Conservation (phyloP, 2,329 filamentous ascomycete genomes). For the Raffaelea deltoideospora region DNA sequence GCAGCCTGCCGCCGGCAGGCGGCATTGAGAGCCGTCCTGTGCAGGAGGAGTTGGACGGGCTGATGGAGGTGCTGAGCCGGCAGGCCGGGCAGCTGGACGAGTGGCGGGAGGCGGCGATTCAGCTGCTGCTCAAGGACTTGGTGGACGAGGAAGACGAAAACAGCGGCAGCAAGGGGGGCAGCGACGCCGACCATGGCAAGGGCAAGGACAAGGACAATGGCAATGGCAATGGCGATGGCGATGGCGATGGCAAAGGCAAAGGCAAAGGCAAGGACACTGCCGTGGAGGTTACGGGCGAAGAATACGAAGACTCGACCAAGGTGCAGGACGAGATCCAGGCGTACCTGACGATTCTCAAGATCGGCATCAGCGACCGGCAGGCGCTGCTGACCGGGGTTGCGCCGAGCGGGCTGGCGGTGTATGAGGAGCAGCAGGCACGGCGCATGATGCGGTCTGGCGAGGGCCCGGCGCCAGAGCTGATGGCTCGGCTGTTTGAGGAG, state of each 20-base stretch:
- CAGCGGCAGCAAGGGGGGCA: not conserved
- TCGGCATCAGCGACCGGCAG: slow-evolving; percentile 63
- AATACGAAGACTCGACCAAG: slow-evolving; percentile 77
- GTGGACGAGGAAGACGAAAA: slow-evolving; percentile 64
- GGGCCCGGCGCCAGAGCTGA: slow-evolving; percentile 55
- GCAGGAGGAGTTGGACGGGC: slow-evolving; percentile 47
- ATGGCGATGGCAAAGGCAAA: not conserved
- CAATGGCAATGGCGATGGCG: not conserved
- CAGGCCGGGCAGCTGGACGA: slow-evolving; percentile 58
- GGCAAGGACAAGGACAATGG: not conserved
- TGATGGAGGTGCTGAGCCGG: slow-evolving; percentile 52
- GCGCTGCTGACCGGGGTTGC: slow-evolving; percentile 60
- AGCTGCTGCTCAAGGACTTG: slow-evolving; percentile 57
- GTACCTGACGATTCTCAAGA: slow-evolving; percentile 65
- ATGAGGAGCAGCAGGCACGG: slow-evolving; percentile 53
- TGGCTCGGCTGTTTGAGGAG: slow-evolving; percentile 33
- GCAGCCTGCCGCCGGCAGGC: slow-evolving; percentile 32
- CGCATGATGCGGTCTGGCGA: slow-evolving; percentile 44
- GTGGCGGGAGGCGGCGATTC: slow-evolving; percentile 60
- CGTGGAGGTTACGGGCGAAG: slow-evolving; percentile 65
- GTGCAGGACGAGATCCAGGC: slow-evolving; percentile 80
- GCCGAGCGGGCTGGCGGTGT: slow-evolving; percentile 53
- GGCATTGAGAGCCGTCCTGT: slow-evolving; percentile 61
- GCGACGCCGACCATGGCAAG: not conserved
- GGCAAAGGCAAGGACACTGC: not conserved